Evolutionary conservation across 495 filamentous ascomycete genomes (phyloP), one percentile per base, ranked within the genome.

Genomic region (Astrocystis sublimbata): DNA sequence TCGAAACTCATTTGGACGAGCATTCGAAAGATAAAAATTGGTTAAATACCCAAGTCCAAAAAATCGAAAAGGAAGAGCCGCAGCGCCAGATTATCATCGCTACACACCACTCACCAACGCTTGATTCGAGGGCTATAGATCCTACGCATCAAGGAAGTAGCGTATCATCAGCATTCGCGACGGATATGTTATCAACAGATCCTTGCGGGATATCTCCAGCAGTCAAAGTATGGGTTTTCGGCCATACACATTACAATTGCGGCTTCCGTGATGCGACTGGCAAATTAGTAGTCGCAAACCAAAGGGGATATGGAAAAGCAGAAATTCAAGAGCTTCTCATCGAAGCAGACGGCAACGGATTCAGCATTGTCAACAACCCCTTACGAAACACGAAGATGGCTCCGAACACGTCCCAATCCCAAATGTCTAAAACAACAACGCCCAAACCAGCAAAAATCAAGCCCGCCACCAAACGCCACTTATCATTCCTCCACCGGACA

Each of bases 161-260:
- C 9, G 12, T 56, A 21, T 19, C 30, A 10, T 56, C 52, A 2
- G 52, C 13, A 4, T 56, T 56, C 24, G 52, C 52, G 7, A 56
- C 52, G 9, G 52, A 56, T 15, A 13, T 42, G 52, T 24, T 10
- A 10, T 24, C 17, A 10, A 42, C 17, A 9, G 31, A 35, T 30
- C 5, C n/a, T 9, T 35, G 21, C 24, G 41, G 52, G 52, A 21
- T 6, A 19, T 24, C 17, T n/a, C 6, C 3, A 12, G 52, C 17
- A 10, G 52, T 56, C 36, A 28, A 3, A 24, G 1, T 56, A 24
- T 56, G 52, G 52, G 52, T 15, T 15, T 56, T 56, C 52, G 52
- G 52, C 15, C 52, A 56, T 38, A 56, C 52, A 24, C 52, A 56
- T 31, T 56, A 24, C 36, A 56, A 56, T 23, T 56, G 52, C 24